These are phyloP conservation scores for Papiliotrema fonsecae DNA, from an alignment of 1,284 basidiomycete species.

Conservation along the genomic window DNA sequence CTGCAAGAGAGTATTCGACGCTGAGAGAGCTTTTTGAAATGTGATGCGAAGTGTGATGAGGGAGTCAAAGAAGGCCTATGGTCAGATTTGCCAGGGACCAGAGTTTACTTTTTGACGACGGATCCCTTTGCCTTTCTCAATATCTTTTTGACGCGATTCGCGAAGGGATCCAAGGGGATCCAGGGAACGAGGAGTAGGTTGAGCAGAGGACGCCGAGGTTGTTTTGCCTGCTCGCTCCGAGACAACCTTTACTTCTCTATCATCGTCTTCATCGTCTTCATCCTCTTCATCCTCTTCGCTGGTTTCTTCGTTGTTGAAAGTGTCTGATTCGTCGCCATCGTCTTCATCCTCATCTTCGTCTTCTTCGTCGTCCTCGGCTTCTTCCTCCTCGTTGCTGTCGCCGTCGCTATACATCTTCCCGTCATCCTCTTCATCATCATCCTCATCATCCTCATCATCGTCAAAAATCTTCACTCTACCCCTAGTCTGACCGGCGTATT, in stretches of 20 bases:
- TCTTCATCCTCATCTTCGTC: conserved; percentile 63
- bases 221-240: conserved; percentile 12
- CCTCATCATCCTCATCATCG: conserved; percentile 41
- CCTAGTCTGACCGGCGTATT: conserved; percentile 53
- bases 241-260: too few species aligned
- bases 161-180: conserved; percentile 50
- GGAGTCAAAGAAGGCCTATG: conserved; percentile 72
- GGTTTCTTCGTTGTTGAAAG: conserved; percentile 44
- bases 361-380: conserved; percentile 50
- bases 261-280: conserved; percentile 41
- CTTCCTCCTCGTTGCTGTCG: conserved; percentile 22
- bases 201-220: conserved; percentile 8
- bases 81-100: neutral
- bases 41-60: conserved; percentile 82
- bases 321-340: conserved; percentile 62
- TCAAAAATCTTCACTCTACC: conserved; percentile 20
- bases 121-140: conserved; percentile 70
- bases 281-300: conserved; percentile 36
- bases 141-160: conserved; percentile 45
- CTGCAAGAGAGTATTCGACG: conserved; percentile 59
- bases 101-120: conserved; percentile 69
- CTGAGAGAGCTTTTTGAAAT: conserved; percentile 69
- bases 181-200: conserved; percentile 26
- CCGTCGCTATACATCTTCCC: conserved; percentile 15
- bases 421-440: conserved; percentile 16